phyloP scores from a whole-genome alignment of 2,329 filamentous ascomycete species.

The Drechslerella dactyloides region DNA sequence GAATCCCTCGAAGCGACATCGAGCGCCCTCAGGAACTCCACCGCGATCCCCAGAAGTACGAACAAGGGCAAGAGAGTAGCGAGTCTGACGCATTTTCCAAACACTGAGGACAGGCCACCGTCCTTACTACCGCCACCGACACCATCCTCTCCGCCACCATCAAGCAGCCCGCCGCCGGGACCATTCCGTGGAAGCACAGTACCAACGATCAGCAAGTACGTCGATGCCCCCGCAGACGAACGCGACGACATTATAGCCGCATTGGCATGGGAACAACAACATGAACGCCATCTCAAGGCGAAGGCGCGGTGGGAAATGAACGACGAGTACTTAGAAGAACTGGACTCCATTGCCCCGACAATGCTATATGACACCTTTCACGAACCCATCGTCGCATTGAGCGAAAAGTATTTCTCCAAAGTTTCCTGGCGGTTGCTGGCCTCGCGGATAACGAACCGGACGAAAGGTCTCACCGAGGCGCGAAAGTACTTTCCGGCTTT shows the following conservation, averaged over 20 bases:
- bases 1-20: constrained; percentile 3
- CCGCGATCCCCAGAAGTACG: neutral
- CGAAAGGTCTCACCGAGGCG: neutral
- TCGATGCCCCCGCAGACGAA: constrained; percentile 21
- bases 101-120: too few relatives aligned
- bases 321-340: constrained; percentile 28
- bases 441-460: constrained; percentile 3
- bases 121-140: neutral
- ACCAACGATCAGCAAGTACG: constrained; percentile 15
- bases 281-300: constrained; percentile 25
- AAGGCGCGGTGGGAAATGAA: constrained; percentile 33
- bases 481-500: constrained; percentile 12
- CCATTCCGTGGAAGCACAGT: neutral
- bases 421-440: constrained; percentile 14
- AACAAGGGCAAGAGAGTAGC: constrained; percentile 10
- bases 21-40: neutral
- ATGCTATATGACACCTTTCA: constrained; percentile 22
- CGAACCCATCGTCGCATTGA: constrained; percentile 1
- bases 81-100: neutral
- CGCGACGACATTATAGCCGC: constrained; percentile 35
- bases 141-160: neutral
- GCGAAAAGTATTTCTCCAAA: constrained; percentile 18
- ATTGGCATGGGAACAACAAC: constrained; percentile 16
- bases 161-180: too few relatives aligned
- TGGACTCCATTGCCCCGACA: constrained; percentile 19